These are phyloP conservation scores for Selaginella tamariscina DNA, from an alignment of 75 land plant species.

Conservation along the genomic window DNA sequence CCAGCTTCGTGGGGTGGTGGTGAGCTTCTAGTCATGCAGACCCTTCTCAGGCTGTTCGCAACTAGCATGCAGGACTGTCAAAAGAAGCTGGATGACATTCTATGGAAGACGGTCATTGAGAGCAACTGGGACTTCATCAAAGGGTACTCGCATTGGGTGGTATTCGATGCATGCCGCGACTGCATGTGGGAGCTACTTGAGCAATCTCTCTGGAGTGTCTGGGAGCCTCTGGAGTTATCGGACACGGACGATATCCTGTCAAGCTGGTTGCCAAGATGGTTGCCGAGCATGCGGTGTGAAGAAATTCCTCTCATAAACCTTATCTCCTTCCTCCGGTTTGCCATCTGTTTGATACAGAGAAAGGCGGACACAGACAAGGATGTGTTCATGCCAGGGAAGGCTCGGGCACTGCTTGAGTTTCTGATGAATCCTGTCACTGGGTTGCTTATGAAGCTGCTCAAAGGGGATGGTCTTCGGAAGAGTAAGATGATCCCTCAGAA, in stretches of 20 bases:
- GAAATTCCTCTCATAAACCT: slow-evolving; percentile 10
- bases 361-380: background rate
- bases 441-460: slow-evolving; percentile 21
- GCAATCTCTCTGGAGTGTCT: slow-evolving; percentile 9
- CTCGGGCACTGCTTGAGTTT: slow-evolving; percentile 14
- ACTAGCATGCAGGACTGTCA: slow-evolving; percentile 6
- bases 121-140: slow-evolving; percentile 23
- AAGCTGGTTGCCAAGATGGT: slow-evolving; percentile 6
- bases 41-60: slow-evolving; percentile 14
- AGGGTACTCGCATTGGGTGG: slow-evolving; percentile 20
- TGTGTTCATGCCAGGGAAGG: background rate
- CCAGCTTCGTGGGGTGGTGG: slow-evolving; percentile 16
- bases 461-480: background rate
- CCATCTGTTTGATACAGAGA: background rate
- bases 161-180: slow-evolving; percentile 20
- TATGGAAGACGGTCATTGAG: slow-evolving; percentile 21
- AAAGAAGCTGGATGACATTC: slow-evolving; percentile 14
- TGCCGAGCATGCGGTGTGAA: slow-evolving; percentile 7
- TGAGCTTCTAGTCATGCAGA: slow-evolving; percentile 26
- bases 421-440: slow-evolving; percentile 31
- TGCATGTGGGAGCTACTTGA: slow-evolving; percentile 15
- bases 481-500: background rate
- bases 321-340: slow-evolving; percentile 12
- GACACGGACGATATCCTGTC: background rate
- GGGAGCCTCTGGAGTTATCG: slow-evolving; percentile 13